Conservation (phyloP, 176 grass and related monocot genomes). For the Oryza australiensis region DNA sequence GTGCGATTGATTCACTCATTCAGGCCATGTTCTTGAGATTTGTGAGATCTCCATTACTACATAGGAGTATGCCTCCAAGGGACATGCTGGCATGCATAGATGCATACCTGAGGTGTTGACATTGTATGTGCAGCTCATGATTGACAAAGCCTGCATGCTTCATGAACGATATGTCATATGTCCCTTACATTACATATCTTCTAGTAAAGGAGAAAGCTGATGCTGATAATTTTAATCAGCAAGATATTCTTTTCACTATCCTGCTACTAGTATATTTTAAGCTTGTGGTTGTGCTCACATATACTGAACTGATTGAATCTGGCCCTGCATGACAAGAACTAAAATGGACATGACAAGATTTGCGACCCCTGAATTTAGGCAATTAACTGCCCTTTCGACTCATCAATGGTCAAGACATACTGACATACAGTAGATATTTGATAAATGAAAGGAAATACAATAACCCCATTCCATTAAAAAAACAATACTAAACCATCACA, state of each 20-base stretch:
- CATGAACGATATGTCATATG: background rate
- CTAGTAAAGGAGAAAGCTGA: background rate
- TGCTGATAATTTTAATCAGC: background rate
- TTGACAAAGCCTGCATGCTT: background rate
- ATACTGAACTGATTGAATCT: background rate
- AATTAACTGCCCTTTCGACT: slow-evolving; percentile 18
- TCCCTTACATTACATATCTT: background rate
- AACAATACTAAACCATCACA: too few relatives aligned
- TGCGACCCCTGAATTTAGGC: slow-evolving; percentile 11
- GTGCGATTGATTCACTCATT: background rate
- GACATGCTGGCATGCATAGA: too few relatives aligned
- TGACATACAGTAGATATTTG: background rate
- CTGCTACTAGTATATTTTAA: background rate
- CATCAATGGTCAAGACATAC: slow-evolving; percentile 28
- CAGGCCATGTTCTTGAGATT: background rate
- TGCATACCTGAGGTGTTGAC: background rate
- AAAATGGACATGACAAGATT: background rate
- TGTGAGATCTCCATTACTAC: background rate
- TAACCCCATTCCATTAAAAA: background rate
- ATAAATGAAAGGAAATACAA: slow-evolving; percentile 4
- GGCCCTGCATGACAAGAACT: background rate
- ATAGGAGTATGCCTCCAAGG: background rate
- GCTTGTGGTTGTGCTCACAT: background rate
- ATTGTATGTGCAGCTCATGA: background rate
- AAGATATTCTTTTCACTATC: background rate